A percentile compares a stretch with the other conserved stretches of the same genome.
phyloP scores from a whole-genome alignment of 2,329 filamentous ascomycete genomes.

The Claviceps sp. region DNA sequence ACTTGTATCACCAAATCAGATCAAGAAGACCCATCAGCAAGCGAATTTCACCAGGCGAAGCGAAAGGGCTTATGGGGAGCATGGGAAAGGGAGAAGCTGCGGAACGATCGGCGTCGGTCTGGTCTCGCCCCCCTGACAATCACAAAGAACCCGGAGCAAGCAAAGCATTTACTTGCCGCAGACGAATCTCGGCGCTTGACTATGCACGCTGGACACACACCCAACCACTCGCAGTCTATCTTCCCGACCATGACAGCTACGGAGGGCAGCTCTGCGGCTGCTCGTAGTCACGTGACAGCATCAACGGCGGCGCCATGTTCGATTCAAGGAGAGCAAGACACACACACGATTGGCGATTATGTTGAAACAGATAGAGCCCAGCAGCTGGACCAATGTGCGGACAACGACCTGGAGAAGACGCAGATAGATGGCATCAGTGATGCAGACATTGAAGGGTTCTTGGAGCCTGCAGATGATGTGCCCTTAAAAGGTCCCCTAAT shows the following conservation, averaged over 20 bases:
- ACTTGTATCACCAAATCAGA: conserved; percentile 15
- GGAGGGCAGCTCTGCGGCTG: conserved; percentile 15
- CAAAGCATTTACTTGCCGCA: conserved; percentile 32
- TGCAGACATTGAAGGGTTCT: conserved; percentile 12
- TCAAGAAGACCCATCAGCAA: conserved; percentile 14
- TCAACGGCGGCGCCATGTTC: conserved; percentile 12
- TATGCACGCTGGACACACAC: conserved; percentile 51
- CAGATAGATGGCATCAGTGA: background rate
- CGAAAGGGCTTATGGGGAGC: background rate
- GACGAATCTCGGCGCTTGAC: conserved; percentile 38
- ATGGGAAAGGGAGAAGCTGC: conserved; percentile 2
- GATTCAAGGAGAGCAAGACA: background rate
- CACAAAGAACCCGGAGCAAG: conserved; percentile 24
- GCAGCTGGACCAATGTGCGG: background rate
- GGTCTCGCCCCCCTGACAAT: conserved; percentile 6
- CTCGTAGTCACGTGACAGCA: conserved; percentile 16
- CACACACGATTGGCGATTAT: background rate
- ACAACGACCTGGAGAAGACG: background rate
- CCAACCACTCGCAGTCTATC: conserved; percentile 43
- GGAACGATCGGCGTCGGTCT: conserved; percentile 3
- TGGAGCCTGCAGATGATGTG: conserved; percentile 30
- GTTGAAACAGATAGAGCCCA: background rate
- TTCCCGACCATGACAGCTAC: conserved; percentile 32
- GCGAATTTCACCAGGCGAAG: background rate
- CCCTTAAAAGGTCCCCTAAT: conserved; percentile 38